Evolutionary conservation across 2,329 filamentous ascomycete species (phyloP).

Genomic region (Botryotinia convoluta): DNA sequence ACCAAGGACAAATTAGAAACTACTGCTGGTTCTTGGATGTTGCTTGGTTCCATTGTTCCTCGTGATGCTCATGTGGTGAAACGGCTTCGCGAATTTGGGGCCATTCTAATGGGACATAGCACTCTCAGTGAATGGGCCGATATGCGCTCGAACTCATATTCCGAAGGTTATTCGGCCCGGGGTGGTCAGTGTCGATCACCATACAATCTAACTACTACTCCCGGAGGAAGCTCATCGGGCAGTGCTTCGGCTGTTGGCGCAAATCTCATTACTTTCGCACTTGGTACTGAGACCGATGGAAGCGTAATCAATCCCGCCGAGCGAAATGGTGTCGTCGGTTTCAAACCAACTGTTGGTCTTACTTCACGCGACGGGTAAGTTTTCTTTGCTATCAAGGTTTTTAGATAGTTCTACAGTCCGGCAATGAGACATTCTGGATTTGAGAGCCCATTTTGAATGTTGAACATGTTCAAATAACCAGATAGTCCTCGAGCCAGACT

Average conservation of each 20-base stretch:
- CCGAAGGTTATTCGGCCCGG: conserved; percentile 63
- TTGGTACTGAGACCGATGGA: conserved; percentile 75
- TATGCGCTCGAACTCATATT: conserved; percentile 66
- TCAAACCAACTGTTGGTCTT: conserved; percentile 74
- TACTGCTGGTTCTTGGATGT: conserved; percentile 66
- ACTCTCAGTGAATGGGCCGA: conserved; percentile 72
- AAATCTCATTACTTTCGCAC: conserved; percentile 60
- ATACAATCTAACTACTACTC: conserved; percentile 67
- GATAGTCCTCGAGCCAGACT: not conserved
- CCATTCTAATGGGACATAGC: conserved; percentile 68
- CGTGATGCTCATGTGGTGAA: conserved; percentile 65
- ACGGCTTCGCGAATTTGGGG: conserved; percentile 57
- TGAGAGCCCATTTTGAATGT: not conserved
- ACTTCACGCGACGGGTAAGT: conserved; percentile 56
- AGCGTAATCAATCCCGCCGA: conserved; percentile 71
- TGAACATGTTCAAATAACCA: not conserved
- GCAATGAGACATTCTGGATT: conserved; percentile 39
- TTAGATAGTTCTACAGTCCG: conserved; percentile 39
- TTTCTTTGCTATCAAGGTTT: not conserved
- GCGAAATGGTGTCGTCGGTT: conserved; percentile 65
- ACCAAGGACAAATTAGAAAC: conserved; percentile 70
- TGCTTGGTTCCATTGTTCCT: conserved; percentile 63
- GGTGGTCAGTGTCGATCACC: conserved; percentile 63
- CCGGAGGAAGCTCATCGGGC: conserved; percentile 67
- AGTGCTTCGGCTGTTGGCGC: conserved; percentile 62